phyloP scores from a whole-genome alignment of 2,329 filamentous ascomycete species.

The Fusarium guadeloupense region DNA sequence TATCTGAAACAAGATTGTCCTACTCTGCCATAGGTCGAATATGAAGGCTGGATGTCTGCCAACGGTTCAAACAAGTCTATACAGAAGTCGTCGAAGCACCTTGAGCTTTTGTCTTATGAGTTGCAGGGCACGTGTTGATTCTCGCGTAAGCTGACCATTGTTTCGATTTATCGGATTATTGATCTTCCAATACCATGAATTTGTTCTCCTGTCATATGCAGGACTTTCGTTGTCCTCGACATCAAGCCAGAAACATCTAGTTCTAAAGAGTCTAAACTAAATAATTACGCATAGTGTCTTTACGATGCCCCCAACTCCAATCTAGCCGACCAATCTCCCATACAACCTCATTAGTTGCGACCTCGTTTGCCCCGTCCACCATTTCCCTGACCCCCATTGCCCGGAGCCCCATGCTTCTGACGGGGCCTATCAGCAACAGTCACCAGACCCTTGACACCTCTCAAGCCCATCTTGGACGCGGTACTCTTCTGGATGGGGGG shows the following conservation, averaged over 20 bases:
- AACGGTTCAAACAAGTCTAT: background rate
- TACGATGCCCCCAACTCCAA: constrained; percentile 17
- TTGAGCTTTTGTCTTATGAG: too few species aligned
- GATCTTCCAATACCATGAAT: background rate
- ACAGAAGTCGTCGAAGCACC: constrained; percentile 8
- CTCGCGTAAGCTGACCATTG: too few species aligned
- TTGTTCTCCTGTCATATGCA: background rate
- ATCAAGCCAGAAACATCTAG: background rate
- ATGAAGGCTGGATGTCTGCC: too few species aligned
- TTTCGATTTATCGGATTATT: background rate
- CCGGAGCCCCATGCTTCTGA: constrained; percentile 28
- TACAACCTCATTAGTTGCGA: constrained; percentile 1
- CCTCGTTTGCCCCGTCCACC: constrained; percentile 18
- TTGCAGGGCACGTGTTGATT: too few species aligned
- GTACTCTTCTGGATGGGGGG: constrained; percentile 58
- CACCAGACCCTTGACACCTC: constrained; percentile 59
- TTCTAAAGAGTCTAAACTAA: constrained; percentile 18
- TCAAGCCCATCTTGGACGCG: constrained; percentile 67
- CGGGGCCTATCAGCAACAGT: constrained; percentile 56
- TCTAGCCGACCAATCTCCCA: background rate
- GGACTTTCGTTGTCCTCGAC: constrained; percentile 1
- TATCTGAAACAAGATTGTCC: too few species aligned
- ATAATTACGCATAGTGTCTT: background rate
- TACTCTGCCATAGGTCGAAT: too few species aligned
- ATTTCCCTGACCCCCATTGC: background rate